phyloP scores from a whole-genome alignment of 192 early-diverging fungal genomes.

The Backusella tuberculispora region DNA sequence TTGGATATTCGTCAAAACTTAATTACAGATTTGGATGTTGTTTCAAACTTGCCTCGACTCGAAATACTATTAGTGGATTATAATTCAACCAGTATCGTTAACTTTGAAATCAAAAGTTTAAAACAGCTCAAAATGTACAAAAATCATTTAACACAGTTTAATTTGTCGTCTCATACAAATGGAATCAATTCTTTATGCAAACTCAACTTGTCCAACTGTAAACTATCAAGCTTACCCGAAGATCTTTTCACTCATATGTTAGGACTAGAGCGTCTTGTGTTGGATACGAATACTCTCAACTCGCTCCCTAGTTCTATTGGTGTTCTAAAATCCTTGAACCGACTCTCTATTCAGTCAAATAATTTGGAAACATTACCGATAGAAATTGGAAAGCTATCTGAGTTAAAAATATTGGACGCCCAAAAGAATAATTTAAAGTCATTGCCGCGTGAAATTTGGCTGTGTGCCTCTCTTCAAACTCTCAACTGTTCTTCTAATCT shows the following conservation, averaged over 20 bases:
- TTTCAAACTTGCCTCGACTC: slow-evolving; percentile 59
- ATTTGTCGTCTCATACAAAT: slow-evolving; percentile 40
- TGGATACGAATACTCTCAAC: slow-evolving; percentile 76
- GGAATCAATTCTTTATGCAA: slow-evolving; percentile 33
- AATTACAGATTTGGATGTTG: slow-evolving; percentile 67
- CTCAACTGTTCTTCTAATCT: slow-evolving; percentile 86
- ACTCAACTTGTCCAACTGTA: slow-evolving; percentile 68
- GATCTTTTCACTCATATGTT: slow-evolving; percentile 62
- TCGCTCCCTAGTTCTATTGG: slow-evolving; percentile 67
- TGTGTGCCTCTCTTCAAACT: slow-evolving; percentile 63
- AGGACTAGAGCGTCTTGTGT: slow-evolving; percentile 58
- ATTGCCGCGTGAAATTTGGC: slow-evolving; percentile 79
- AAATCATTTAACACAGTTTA: slow-evolving; percentile 74
- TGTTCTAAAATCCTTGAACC: slow-evolving; percentile 52
- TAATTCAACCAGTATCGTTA: slow-evolving; percentile 68
- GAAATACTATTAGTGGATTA: slow-evolving; percentile 72
- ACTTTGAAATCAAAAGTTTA: slow-evolving; percentile 61
- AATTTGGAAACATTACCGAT: slow-evolving; percentile 66
- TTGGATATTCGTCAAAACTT: slow-evolving; percentile 84
- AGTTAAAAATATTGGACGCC: slow-evolving; percentile 66
- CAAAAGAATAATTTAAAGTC: slow-evolving; percentile 79
- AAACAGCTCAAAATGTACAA: slow-evolving; percentile 61
- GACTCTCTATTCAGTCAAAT: slow-evolving; percentile 73
- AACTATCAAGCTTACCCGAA: slow-evolving; percentile 66
- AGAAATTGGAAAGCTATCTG: slow-evolving; percentile 66